Base-by-base conservation (phyloP, 352 stramenopile species). In the Phytopythium chamaehyphon region DNA sequence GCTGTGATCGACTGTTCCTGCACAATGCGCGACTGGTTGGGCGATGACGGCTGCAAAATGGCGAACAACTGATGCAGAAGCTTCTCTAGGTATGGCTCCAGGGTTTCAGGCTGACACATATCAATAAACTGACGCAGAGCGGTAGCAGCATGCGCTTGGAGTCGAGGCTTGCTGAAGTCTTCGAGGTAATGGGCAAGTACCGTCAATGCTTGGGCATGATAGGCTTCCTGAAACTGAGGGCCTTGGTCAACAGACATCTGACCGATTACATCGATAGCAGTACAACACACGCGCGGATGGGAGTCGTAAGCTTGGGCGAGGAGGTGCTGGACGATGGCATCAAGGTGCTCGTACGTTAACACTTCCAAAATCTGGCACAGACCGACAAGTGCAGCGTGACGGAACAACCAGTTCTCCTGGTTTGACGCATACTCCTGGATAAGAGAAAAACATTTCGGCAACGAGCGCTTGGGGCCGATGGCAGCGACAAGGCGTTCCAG, bases 71-170 rank as follows among this genome's bases (percentile, higher is more conserved):
- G 75, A 26, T 72, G 62, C 6, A 94, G 64, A 39, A 92, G 62
- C 43, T 76, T 73, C 45, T 94, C 81, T 46, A 94, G 47, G 54
- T 94, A 91, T 26, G 81, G 80, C 46, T 76, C 67, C 18, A 93
- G 62, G 31, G 89, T 56, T 35, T 79, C 57, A 0, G 69, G 67
- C 28, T 73, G 66, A 48, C 83, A 91, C 72, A 90, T 87, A 51
- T 94, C 81, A 59, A 94, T 81, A 40, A 94, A 94, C 56, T 94
- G 78, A 15, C 81, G 79, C 23, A 94, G 55, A 31, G 83, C 75
- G 10, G 82, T 90, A 10, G 82, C 79, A 1, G 83, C 72, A 40
- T 94, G 81, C 12, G 83, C 78, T 51, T 92, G 83, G 2, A 93
- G 69, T 2, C 79, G 73, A 24, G 79, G 77, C 46, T 75, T 77